Evolutionary conservation across 139 green algal species (phyloP).

Genomic region (Picocystis salinarum): DNA sequence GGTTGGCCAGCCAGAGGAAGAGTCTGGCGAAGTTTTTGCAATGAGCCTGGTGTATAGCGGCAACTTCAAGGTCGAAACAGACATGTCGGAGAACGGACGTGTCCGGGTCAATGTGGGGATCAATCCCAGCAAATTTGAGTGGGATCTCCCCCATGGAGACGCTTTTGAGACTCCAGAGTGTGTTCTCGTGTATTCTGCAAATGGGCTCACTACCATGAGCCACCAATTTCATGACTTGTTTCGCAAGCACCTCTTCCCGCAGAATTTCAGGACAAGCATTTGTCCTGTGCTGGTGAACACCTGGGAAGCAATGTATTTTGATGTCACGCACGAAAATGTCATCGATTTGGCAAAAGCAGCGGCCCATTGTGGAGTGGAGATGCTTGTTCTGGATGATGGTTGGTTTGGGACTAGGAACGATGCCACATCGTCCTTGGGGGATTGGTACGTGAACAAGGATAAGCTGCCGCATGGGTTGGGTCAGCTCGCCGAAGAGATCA

Average conservation of each 20-base stretch:
- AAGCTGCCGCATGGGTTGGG: background rate
- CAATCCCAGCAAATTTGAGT: background rate
- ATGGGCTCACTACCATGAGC: background rate
- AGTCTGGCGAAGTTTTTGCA: background rate
- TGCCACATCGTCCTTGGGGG: background rate
- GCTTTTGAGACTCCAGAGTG: background rate
- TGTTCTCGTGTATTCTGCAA: background rate
- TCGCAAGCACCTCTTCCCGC: background rate
- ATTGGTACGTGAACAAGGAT: background rate
- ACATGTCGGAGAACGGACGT: background rate
- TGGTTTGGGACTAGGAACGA: background rate
- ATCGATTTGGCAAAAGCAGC: background rate
- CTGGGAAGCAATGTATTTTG: constrained; percentile 1
- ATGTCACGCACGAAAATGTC: background rate
- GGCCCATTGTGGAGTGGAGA: background rate
- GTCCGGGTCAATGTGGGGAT: background rate
- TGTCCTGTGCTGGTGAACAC: background rate
- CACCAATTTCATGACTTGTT: background rate
- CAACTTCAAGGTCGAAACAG: background rate
- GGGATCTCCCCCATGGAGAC: background rate
- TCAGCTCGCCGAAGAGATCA: background rate
- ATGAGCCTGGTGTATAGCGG: background rate
- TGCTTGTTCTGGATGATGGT: background rate
- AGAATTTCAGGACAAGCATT: background rate
- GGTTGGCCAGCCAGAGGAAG: background rate